phyloP scores from a whole-genome alignment of 306 rosid species.

The Rosa multiflora region DNA sequence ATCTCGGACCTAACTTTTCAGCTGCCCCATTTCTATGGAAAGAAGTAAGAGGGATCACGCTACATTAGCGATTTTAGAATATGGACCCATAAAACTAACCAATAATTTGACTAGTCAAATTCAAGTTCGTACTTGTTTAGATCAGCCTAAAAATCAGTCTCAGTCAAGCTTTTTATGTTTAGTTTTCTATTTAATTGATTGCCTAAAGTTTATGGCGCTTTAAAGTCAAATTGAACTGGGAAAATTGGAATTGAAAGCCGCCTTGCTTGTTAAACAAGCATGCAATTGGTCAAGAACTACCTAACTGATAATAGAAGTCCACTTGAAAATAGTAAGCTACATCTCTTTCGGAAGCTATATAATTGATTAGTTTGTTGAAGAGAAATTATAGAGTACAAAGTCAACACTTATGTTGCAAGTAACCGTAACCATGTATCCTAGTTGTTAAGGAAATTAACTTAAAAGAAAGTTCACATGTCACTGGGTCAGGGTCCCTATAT shows the following conservation, averaged over 20 bases:
- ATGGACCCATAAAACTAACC: not conserved
- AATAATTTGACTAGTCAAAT: not conserved
- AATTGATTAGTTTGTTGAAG: too few species aligned
- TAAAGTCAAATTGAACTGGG: not conserved
- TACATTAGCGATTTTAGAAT: not conserved
- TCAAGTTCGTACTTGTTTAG: not conserved
- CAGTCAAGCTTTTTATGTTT: not conserved
- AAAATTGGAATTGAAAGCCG: not conserved
- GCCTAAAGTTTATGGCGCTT: not conserved
- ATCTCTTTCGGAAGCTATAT: not conserved
- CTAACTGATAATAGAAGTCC: not conserved
- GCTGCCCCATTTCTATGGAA: not conserved
- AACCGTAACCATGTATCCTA: too few species aligned
- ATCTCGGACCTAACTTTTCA: conserved; percentile 3
- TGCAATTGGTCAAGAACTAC: not conserved
- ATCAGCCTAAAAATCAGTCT: not conserved
- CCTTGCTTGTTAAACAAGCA: not conserved
- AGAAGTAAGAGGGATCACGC: not conserved
- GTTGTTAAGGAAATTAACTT: too few species aligned
- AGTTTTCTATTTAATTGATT: not conserved
- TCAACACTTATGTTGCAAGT: too few species aligned
- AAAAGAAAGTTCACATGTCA: too few species aligned
- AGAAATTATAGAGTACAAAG: too few species aligned
- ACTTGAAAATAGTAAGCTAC: not conserved
- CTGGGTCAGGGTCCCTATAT: too few species aligned